Evolutionary conservation across 179 eudicot genomes (phyloP), one percentile per base, ranked within the genome.

Genomic region (Beta macrorhiza): DNA sequence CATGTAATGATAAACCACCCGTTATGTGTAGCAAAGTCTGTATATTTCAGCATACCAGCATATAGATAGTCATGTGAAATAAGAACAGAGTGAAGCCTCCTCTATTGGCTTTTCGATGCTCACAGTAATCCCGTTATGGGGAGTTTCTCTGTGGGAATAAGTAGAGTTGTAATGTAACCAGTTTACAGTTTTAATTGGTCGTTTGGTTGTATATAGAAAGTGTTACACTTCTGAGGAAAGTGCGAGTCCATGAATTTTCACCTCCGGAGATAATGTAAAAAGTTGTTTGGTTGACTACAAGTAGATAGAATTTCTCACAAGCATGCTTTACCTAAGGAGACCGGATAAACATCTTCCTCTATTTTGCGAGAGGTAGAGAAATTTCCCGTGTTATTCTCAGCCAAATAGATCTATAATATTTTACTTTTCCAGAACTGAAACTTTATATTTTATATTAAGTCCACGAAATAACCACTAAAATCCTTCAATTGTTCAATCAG

Each of bases 21-120:
- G 53, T 37, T 47, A 53, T 29, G 52, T 62, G n/a, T 61, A 52
- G 71, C 79, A 82, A 67, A 49, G 53, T 49, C 44, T 83, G 83
- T 76, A 80, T 55, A 80, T 80, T 76, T 73, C 69, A 37, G 42
- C 42, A 37, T 37, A 37, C 25, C 53, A 80, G 62, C 64, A 67
- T 42, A 49, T 70, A 22, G 25, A 25, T 25, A 25, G 25, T 64
- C 71, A 16, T 62, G 65, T 12, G 42, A 49, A 42, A 65, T 80
- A 76, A 52, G 65, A 80, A 29, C 53, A 19, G 17, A 45, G 16
- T 72, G 37, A 59, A 57, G 19, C 53, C 53, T 29, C 32, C 32
- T 83, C 69, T 61, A 74, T 73, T 32, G 47, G 61, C 56, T 57
- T 78, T 67, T 75, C 29, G 4, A 37, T 45, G 20, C 25, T 25